These are phyloP conservation scores for Aspergillus pseudoviridinutans DNA, from an alignment of 2,329 filamentous ascomycete species.

Conservation along the genomic window DNA sequence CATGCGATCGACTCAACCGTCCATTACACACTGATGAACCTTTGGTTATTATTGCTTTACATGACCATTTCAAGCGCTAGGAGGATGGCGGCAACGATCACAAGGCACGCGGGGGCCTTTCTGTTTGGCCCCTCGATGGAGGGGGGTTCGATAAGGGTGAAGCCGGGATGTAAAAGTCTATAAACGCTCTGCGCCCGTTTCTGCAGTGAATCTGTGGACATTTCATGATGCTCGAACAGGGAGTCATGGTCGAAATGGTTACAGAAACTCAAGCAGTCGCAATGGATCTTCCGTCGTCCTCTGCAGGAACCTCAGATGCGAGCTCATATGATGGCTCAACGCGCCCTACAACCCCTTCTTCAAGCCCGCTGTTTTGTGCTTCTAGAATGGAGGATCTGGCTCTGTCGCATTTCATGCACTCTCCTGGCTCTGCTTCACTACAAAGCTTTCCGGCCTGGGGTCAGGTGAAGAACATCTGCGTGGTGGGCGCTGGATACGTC, in stretches of 20 bases:
- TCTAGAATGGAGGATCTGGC: constrained; percentile 19
- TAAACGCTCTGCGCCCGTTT: neutral
- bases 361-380: constrained; percentile 25
- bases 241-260: neutral
- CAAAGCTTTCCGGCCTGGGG: constrained; percentile 5
- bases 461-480: constrained; percentile 54
- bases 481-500: constrained; percentile 72
- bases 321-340: constrained; percentile 20
- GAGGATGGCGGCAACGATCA: neutral
- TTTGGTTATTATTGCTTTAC: neutral
- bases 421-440: constrained; percentile 1
- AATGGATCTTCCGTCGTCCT: constrained; percentile 21
- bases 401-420: constrained; percentile 11
- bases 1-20: neutral
- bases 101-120: neutral
- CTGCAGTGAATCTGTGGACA: neutral
- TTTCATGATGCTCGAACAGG: neutral
- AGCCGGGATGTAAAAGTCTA: neutral
- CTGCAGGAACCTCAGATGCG: constrained; percentile 15
- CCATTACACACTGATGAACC: neutral
- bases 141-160: neutral
- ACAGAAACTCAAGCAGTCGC: constrained; percentile 4
- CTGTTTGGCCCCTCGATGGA: neutral
- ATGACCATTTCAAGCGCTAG: neutral
- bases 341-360: constrained; percentile 23